Evolutionary conservation across 805 yeast species (phyloP), one percentile per base, ranked within the genome.

Genomic region (Saccharomycopsis sp.): DNA sequence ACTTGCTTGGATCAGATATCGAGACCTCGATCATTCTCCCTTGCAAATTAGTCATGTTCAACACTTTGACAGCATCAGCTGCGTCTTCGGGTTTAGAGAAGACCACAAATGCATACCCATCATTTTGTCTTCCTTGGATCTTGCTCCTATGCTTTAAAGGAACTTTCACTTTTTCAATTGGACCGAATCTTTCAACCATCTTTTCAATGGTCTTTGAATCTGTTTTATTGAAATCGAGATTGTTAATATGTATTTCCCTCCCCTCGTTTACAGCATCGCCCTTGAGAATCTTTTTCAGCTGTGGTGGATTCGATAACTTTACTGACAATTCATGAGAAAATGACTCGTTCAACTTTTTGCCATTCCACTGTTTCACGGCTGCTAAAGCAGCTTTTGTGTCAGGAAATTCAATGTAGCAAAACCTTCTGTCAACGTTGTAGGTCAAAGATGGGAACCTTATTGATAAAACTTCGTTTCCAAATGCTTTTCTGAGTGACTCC

Each of bases 351-450:
- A 68, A 26, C 0, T 48, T 52, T 30, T 50, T 57, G 0, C 67
- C 73, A 52, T 79, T 53, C 8, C 75, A 56, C 1, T 46, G 42
- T 0, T 45, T 45, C 1, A 71, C 60, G 0, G 82, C 80, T 0
- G 48, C 38, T 0, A 53, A 35, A 0, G 83, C 80, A 13, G 58
- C 60, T n/a, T 63, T 61, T 0, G 68, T 41, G 4, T 62, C 53
- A 0, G 57, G 41, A 48, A 60, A 77, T 50, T 82, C 92, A 12
- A 81, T 65, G 52, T 84, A 85, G 48, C 89, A 82, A 53, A 85
- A 85, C 22, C 94, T 56, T 42, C 92, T 65, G 22, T 68, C 67
- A 4, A 72, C 54, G 50, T 73, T 72, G 35, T 60, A 66, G 34
- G 65, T 66, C 43, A 77, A 67, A 0, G 83, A 70, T 0, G 95